Evolutionary conservation across 225 moss, liverwort and hornwort species (phyloP).

Genomic region (Neckera pumila): DNA sequence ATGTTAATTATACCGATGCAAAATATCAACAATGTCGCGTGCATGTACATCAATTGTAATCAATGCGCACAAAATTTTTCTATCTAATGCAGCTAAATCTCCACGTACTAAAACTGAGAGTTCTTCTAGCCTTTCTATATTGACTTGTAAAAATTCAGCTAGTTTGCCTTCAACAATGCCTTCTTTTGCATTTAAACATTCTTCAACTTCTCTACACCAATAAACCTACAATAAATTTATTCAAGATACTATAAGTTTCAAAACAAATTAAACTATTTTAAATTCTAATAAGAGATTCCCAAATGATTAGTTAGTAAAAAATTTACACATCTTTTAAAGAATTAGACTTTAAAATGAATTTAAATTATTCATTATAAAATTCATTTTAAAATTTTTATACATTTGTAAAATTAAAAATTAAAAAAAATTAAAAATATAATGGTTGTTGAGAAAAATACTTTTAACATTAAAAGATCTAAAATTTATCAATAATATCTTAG

Average conservation of each 20-base stretch:
- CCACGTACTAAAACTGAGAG: conserved; percentile 62
- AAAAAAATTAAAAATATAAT: too few relatives aligned
- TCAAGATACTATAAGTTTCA: too few relatives aligned
- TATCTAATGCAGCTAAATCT: conserved; percentile 45
- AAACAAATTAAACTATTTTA: too few relatives aligned
- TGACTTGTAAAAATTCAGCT: conserved; percentile 12
- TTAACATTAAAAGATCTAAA: neutral
- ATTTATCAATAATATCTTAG: neutral
- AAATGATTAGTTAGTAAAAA: too few relatives aligned
- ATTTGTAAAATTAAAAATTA: too few relatives aligned
- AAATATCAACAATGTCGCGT: conserved; percentile 76
- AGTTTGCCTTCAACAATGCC: conserved; percentile 32
- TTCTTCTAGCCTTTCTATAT: conserved; percentile 54
- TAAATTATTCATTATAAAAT: too few relatives aligned
- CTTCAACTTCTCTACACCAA: conserved; percentile 72
- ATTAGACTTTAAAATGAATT: neutral
- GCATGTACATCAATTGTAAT: conserved; percentile 96
- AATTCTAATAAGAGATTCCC: too few relatives aligned
- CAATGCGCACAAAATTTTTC: conserved; percentile 72
- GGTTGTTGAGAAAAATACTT: neutral
- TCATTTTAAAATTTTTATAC: too few relatives aligned
- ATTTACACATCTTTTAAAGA: neutral
- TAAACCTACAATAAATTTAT: conserved; percentile 16
- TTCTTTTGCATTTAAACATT: conserved; percentile 17
- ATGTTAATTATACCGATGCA: conserved; percentile 27